These are phyloP conservation scores for Taphrina pruni DNA, from an alignment of 1,139 yeast genomes.

Conservation along the genomic window DNA sequence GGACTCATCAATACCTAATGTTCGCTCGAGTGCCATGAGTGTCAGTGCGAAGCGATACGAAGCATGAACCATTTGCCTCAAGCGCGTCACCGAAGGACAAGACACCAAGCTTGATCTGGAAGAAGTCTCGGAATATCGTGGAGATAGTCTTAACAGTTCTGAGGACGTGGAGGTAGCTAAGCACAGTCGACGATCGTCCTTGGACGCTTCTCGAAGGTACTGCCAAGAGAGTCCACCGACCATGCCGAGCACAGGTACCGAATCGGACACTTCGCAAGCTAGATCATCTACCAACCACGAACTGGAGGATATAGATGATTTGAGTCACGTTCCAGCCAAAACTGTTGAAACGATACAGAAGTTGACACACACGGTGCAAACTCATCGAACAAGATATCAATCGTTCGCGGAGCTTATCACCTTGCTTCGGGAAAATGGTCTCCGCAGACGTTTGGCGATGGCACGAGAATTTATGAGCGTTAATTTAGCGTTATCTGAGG, in stretches of 20 bases:
- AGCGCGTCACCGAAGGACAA: too few species aligned
- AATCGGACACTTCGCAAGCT: not conserved
- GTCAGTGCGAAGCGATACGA: too few species aligned
- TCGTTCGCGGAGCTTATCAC: not conserved
- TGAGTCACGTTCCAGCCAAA: slow-evolving; percentile 3
- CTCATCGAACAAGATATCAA: not conserved
- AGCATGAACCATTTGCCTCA: too few species aligned
- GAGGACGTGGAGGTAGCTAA: too few species aligned
- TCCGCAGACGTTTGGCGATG: not conserved
- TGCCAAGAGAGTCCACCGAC: too few species aligned
- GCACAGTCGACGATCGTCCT: too few species aligned
- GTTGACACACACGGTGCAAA: not conserved
- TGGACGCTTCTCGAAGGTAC: too few species aligned
- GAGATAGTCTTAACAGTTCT: too few species aligned
- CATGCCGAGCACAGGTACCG: not conserved
- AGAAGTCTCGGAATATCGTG: too few species aligned
- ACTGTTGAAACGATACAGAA: not conserved
- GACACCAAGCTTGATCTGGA: too few species aligned
- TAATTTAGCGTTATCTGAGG: slow-evolving; percentile 40
- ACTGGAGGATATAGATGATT: not conserved
- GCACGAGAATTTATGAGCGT: slow-evolving; percentile 18
- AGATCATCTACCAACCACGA: not conserved
- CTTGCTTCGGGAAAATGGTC: not conserved
- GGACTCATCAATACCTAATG: too few species aligned
- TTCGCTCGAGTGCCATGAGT: too few species aligned